Base-by-base conservation (phyloP, 2,329 filamentous ascomycete genomes). In the Scorias spongiosa region DNA sequence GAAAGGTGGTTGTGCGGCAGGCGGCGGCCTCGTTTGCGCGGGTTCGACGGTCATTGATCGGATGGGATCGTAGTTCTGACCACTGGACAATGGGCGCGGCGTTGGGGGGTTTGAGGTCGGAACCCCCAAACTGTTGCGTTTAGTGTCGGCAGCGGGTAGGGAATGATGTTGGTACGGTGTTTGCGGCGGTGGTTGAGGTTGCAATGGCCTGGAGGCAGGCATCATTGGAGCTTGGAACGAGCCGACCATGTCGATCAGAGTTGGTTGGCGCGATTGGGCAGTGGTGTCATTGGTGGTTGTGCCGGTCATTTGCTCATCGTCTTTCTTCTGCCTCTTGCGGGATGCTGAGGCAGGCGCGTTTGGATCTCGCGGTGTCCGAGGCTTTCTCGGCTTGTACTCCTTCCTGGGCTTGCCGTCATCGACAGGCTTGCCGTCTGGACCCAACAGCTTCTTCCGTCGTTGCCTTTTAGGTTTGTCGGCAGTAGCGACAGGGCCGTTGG, bases 11-110 rank as follows among this genome's bases (percentile, higher is more conserved):
- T 3, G 34, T 5, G 38, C 38, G 17, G 38, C 5, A 40, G 46
- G 48, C 30, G 48, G 42, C 9, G 49, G 39, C 20, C 50, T 54
- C 29, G 52, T 50, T 14, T 51, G 54, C 12, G 49, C 48, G 20
- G 52, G 46, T 12, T 57, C 59, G 39, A 56, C 56, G 58, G 80
- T 76, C 2, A 75, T 83, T n/a, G 50, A 50, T 15, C 44, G 81
- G 50, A 94, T 87, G 1, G 88, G 88, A 61, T 95, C 88, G 64
- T 91, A 95, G 55, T 82, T 85, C 56, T 86, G 84, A 38, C 86
- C 81, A 55, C 82, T 83, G 11, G 80, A 79, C 41, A 81, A 61
- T 49, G 66, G 68, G 45, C 70, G 63, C 42, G 69, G 67, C 47
- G 67, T 68, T 41, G 67, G 65, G 10, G 67, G 66, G 32, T 61